These are phyloP conservation scores for Penium margaritaceum DNA, from an alignment of 139 green algal genomes.

Conservation along the genomic window DNA sequence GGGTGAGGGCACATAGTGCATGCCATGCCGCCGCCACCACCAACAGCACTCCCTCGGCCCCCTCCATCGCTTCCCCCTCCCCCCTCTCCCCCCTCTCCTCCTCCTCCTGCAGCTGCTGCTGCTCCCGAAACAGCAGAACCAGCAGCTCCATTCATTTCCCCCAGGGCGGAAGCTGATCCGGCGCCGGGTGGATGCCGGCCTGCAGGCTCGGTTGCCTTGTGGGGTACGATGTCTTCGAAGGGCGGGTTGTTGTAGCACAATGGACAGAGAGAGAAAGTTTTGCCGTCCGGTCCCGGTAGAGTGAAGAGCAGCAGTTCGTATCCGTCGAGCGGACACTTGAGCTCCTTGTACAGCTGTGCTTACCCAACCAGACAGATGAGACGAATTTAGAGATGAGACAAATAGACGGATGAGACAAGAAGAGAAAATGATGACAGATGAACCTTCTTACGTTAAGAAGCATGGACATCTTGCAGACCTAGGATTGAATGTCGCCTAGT, in stretches of 20 bases:
- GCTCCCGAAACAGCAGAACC: slow-evolving; percentile 4
- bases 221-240: slow-evolving; percentile 60
- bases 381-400: neutral
- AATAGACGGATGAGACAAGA: neutral
- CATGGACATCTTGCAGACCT: too few relatives aligned
- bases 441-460: neutral
- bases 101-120: too few relatives aligned
- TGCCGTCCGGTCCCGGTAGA: slow-evolving; percentile 68
- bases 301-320: slow-evolving; percentile 83
- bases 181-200: slow-evolving; percentile 17
- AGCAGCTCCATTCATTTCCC: too few relatives aligned
- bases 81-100: too few relatives aligned
- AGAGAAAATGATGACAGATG: slow-evolving; percentile 26
- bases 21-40: slow-evolving; percentile 74
- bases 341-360: slow-evolving; percentile 66
- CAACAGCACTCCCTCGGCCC: too few relatives aligned
- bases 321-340: slow-evolving; percentile 71
- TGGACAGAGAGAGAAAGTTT: slow-evolving; percentile 75
- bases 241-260: slow-evolving; percentile 83
- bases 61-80: too few relatives aligned
- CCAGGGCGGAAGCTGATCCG: slow-evolving; percentile 7
- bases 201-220: neutral
- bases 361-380: neutral
- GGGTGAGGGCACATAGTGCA: slow-evolving; percentile 72
- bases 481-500: too few relatives aligned